Evolutionary conservation across 345 rosid genomes (phyloP).

Genomic region (Heritiera littoralis): DNA sequence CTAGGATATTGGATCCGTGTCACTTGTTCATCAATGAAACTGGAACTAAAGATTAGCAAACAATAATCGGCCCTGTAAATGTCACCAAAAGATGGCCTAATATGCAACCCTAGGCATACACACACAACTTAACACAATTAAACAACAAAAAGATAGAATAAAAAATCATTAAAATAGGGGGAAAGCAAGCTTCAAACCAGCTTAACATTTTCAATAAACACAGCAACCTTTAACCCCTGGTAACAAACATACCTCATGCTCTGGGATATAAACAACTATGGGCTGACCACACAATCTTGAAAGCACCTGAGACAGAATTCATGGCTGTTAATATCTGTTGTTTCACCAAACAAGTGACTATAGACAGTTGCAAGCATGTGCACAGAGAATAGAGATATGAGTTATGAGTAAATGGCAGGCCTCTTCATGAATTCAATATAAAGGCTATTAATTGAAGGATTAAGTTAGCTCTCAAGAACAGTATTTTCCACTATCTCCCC

Average conservation of each 20-base stretch:
- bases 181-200: neutral
- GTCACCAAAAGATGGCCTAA: neutral
- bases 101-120: neutral
- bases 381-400: neutral
- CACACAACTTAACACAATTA: neutral
- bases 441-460: neutral
- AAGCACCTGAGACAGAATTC: conserved; percentile 56
- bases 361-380: neutral
- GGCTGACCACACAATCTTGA: conserved; percentile 81
- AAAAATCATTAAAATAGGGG: neutral
- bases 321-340: conserved; percentile 11
- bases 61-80: neutral
- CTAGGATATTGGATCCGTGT: neutral
- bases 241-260: conserved; percentile 62
- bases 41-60: neutral
- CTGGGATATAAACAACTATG: conserved; percentile 73
- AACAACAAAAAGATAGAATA: neutral
- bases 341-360: conserved; percentile 5
- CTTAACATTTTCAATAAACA: neutral
- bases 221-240: neutral
- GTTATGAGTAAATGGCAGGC: neutral
- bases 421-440: neutral
- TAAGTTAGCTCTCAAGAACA: neutral
- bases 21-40: neutral
- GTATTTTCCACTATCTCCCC: neutral